Conservation (phyloP, 108 stramenopile species). For the Aurantiochytrium sp. region DNA sequence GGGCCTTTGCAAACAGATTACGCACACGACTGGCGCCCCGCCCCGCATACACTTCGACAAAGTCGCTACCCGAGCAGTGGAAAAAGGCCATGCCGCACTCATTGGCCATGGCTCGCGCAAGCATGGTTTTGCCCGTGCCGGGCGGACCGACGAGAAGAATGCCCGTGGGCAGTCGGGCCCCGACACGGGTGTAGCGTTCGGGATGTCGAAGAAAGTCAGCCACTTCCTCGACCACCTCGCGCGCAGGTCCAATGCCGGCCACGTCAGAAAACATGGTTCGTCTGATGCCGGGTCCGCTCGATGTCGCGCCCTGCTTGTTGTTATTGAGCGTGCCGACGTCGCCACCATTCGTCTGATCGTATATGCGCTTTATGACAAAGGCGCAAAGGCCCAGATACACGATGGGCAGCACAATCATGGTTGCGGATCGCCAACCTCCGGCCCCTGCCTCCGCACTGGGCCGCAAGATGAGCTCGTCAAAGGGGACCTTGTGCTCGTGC, state of each 20-base stretch:
- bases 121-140: conserved; percentile 32
- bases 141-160: conserved; percentile 45
- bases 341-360: conserved; percentile 11
- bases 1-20: conserved; percentile 96
- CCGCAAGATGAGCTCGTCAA: background rate
- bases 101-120: conserved; percentile 48
- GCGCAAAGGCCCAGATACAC: background rate
- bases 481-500: background rate
- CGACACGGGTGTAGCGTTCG: conserved; percentile 27
- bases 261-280: conserved; percentile 70
- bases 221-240: conserved; percentile 74
- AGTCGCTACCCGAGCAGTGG: conserved; percentile 51
- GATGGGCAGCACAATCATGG: background rate
- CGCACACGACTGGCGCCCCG: conserved; percentile 96
- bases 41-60: conserved; percentile 98
- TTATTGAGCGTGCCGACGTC: background rate
- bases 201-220: conserved; percentile 42
- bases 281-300: background rate
- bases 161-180: conserved; percentile 46
- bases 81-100: conserved; percentile 47
- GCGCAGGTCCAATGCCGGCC: conserved; percentile 73
- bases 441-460: background rate
- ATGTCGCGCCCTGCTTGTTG: background rate
- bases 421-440: background rate
- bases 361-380: background rate